Evolutionary conservation across 345 rosid species (phyloP), one percentile per base, ranked within the genome.

Genomic region (Eucalyptus pauciflora): DNA sequence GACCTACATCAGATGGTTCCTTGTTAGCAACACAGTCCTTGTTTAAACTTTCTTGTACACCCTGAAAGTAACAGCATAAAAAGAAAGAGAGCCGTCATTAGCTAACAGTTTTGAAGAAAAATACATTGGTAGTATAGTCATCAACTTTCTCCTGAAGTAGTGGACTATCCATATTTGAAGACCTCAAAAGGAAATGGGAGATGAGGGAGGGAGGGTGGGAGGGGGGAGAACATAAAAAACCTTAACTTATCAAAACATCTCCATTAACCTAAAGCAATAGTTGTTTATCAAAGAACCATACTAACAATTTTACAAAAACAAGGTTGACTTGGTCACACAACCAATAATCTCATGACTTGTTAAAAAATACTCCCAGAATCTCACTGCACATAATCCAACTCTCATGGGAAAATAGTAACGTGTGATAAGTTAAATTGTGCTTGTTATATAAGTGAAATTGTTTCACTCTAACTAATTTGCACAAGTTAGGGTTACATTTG

Each of bases 1-100:
- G 85, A 76, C 93, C 79, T 91, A 90, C 98, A 92, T 89, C 86
- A 48, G 89, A 90, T 58, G 93, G 92, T 90, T 95, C 96, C 83
- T n/a, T 89, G 88, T 89, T 94, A 60, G 92, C 89, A 60, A 93
- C 88, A 91, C 95, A 96, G 24, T 89, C 90, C 87, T 86, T 50
- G 64, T 88, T 69, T 69, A 90, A 71, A 67, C 91, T 90, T 85
- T 85, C 86, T 33, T 41, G 69, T 88, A 85, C 88, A 37, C 89
- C 91, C 91, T 90, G 89, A 88, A 51, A 87, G 24, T 58, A 52
- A 27, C 50, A 86, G n/a, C 60, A 17, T 50, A 41, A 48, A 80
- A 31, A 13, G 48, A 45, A 76, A 41, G 48, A 76, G 15, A 76
- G 85, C 85, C 1, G 2, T 76, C 15, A 25, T 76, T 45, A 6